phyloP scores from a whole-genome alignment of 164 flowering plant species.

The Aristolochia contorta region DNA sequence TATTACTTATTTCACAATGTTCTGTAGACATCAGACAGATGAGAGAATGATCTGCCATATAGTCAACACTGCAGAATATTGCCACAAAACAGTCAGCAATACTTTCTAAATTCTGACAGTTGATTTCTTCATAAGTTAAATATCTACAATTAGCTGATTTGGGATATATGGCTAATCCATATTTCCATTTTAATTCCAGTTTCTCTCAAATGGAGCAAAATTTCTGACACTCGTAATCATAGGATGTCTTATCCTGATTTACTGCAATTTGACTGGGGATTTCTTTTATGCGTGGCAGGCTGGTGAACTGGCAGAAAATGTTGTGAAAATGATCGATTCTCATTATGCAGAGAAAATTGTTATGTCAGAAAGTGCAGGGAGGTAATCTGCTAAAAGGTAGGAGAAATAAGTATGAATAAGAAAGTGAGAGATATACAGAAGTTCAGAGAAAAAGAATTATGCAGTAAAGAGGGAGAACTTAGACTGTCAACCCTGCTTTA shows the following conservation, averaged over 20 bases:
- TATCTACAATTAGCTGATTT: background rate
- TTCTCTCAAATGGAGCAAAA: too few species aligned
- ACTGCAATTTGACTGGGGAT: background rate
- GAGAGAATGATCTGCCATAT: constrained; percentile 86
- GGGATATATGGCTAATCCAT: background rate
- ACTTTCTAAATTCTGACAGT: background rate
- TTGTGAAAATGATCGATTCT: too few species aligned
- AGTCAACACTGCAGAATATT: constrained; percentile 93
- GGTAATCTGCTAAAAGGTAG: background rate
- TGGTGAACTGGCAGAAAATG: too few species aligned
- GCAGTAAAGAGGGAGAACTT: too few species aligned
- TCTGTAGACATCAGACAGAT: constrained; percentile 81
- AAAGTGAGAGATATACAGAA: too few species aligned
- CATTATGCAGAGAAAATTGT: too few species aligned
- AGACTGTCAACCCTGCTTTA: too few species aligned
- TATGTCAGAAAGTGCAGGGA: constrained; percentile 95
- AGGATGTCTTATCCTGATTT: background rate
- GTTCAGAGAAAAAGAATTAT: too few species aligned
- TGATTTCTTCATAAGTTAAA: background rate
- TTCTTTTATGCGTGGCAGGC: background rate
- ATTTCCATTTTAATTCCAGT: too few species aligned
- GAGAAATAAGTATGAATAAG: too few species aligned
- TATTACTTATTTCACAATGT: background rate
- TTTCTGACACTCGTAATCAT: background rate
- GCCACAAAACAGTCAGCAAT: constrained; percentile 76